Evolutionary conservation across 176 grass and related monocot genomes (phyloP), one percentile per base, ranked within the genome.

Genomic region (Hyparrhenia diplandra): DNA sequence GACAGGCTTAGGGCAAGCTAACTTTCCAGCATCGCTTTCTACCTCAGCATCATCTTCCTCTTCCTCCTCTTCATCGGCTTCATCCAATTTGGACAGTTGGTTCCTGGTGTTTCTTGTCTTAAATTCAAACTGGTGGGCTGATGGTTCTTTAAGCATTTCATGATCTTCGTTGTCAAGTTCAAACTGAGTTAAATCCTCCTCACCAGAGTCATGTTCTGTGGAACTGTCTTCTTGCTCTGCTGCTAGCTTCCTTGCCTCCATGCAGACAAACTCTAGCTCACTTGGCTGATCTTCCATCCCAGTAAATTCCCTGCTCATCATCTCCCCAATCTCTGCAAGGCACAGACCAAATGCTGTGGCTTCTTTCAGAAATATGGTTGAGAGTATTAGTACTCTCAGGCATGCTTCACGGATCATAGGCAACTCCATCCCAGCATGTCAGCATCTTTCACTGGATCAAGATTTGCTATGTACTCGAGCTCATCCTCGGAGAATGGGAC

Each of bases 391-490:
- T 39, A 97, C 84, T 40, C 94, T 85, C 27, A 97, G 91, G 75
- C 89, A 97, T 65, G 91, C 91, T 83, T 94, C 91, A 37, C 82
- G 87, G 82, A 97, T 97, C 94, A 97, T 94, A 52, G 94, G 94
- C 27, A 97, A 59, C 60, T 94, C 91, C 86, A 86, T 86, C 7
- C 72, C 42, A 97, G 85, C 88, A 97, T 91, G 29, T 97, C 91
- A 71, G 86, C 80, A 84, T 97, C 94, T 85, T 75, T 97, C 31
- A 88, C 39, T 29, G 94, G 94, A 65, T 97, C 91, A 71, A 97
- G 89, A 64, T 86, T 89, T 62, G 47, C 76, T 82, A 97, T 94
- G 69, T 97, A 97, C 23, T 91, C 36, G 25, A 97, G 83, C 32
- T 97, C 94, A 83, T 97, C 91, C 21, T 94, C 89, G 2, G 91